Evolutionary conservation across 2,329 filamentous ascomycete species (phyloP).

Genomic region (Neodidymelliopsis sp.): DNA sequence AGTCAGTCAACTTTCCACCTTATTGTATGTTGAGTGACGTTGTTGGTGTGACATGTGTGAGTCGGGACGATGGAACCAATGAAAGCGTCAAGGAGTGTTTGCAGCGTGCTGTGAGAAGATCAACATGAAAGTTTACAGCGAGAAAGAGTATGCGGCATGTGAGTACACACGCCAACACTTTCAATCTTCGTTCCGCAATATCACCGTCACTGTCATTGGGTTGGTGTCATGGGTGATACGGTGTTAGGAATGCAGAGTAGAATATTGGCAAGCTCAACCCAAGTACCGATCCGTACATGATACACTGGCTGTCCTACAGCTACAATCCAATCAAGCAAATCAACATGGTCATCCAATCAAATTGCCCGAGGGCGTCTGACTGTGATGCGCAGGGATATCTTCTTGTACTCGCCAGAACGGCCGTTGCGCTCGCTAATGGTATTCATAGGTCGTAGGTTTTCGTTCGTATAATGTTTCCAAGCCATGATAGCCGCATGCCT

Average conservation of each 20-base stretch:
- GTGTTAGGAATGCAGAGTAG: slow-evolving; percentile 8
- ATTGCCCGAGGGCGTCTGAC: slow-evolving; percentile 28
- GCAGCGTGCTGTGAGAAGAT: too few relatives aligned
- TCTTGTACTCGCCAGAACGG: slow-evolving; percentile 30
- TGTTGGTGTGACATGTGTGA: too few relatives aligned
- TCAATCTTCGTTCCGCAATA: too few relatives aligned
- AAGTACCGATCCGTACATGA: slow-evolving; percentile 4
- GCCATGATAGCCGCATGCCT: slow-evolving; percentile 38
- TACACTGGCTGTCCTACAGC: slow-evolving; percentile 14
- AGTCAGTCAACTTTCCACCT: too few relatives aligned
- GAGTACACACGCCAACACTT: too few relatives aligned
- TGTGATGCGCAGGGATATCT: slow-evolving; percentile 36
- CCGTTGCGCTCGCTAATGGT: slow-evolving; percentile 26
- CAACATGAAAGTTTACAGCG: too few relatives aligned
- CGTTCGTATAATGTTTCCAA: slow-evolving; percentile 35
- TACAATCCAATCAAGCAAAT: slow-evolving; percentile 26
- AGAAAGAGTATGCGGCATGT: too few relatives aligned
- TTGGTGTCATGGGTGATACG: neutral
- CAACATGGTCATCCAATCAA: slow-evolving; percentile 25
- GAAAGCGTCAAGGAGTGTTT: too few relatives aligned
- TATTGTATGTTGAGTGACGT: too few relatives aligned
- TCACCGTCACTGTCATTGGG: neutral
- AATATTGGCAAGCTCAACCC: slow-evolving; percentile 3
- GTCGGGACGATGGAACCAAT: too few relatives aligned
- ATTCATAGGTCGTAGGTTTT: slow-evolving; percentile 31